phyloP scores from a whole-genome alignment of 768 basidiomycete genomes.

The Psilocybe sp. region DNA sequence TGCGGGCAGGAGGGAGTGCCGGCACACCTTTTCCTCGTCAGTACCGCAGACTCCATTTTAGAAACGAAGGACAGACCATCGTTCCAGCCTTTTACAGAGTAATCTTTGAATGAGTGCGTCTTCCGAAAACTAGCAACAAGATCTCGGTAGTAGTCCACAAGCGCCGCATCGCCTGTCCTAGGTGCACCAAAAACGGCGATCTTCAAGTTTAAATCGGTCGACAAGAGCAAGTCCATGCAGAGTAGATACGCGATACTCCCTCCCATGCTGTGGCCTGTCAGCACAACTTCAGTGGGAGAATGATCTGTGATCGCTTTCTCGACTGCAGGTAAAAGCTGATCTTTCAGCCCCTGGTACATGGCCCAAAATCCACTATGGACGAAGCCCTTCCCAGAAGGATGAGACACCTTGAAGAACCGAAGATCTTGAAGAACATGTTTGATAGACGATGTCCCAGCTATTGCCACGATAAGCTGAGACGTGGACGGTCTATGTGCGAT shows the following conservation, averaged over 20 bases:
- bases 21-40: constrained; percentile 42
- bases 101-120: constrained; percentile 38
- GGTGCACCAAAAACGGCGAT: constrained; percentile 52
- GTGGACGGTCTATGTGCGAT: constrained; percentile 41
- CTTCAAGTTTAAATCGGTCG: constrained; percentile 31
- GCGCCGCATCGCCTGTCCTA: constrained; percentile 41
- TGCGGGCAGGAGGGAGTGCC: constrained; percentile 45
- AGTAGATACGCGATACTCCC: constrained; percentile 50
- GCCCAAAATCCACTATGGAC: constrained; percentile 59
- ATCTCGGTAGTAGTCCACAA: constrained; percentile 41
- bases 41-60: neutral
- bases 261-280: constrained; percentile 61
- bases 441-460: constrained; percentile 45
- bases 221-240: constrained; percentile 42
- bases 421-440: constrained; percentile 48
- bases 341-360: constrained; percentile 43
- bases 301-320: constrained; percentile 34
- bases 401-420: constrained; percentile 31
- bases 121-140: constrained; percentile 30
- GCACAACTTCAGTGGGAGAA: constrained; percentile 35
- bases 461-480: constrained; percentile 49
- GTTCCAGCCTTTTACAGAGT: constrained; percentile 52
- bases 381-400: constrained; percentile 34
- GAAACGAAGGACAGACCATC: constrained; percentile 38
- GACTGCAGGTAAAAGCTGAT: constrained; percentile 32